phyloP scores from a whole-genome alignment of 192 early-diverging fungal genomes.

The Phlyctochytrium bullatum region DNA sequence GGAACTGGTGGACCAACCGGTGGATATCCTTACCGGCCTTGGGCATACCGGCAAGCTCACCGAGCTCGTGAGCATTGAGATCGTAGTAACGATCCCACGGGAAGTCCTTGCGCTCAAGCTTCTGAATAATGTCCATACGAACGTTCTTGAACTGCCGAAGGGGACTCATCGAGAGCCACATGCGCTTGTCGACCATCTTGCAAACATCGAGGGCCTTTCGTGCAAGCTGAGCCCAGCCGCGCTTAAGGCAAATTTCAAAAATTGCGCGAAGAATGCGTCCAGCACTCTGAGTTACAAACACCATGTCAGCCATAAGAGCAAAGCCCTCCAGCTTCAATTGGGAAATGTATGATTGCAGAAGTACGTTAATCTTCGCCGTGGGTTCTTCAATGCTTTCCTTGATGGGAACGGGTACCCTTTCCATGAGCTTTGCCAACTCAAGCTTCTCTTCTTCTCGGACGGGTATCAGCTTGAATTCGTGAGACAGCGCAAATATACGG shows the following conservation, averaged over 20 bases:
- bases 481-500: constrained; percentile 81
- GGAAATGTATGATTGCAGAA: constrained; percentile 95
- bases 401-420: constrained; percentile 93
- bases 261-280: constrained; percentile 91
- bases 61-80: constrained; percentile 85
- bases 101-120: constrained; percentile 91
- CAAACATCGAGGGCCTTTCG: constrained; percentile 87
- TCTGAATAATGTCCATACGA: constrained; percentile 77
- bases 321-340: constrained; percentile 90
- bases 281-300: constrained; percentile 95
- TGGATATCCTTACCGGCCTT: constrained; percentile 89
- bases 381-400: constrained; percentile 91
- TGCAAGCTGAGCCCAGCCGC: constrained; percentile 92
- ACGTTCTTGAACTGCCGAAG: constrained; percentile 85
- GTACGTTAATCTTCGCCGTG: constrained; percentile 88
- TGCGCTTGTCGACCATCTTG: constrained; percentile 95
- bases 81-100: constrained; percentile 95
- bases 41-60: constrained; percentile 82
- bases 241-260: constrained; percentile 92
- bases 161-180: constrained; percentile 96
- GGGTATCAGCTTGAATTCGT: constrained; percentile 92
- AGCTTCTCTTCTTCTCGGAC: constrained; percentile 94
- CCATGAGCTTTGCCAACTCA: constrained; percentile 81
- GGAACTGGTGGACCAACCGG: constrained; percentile 89
- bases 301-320: constrained; percentile 96